These are phyloP conservation scores for Nephelium lappaceum DNA, from an alignment of 345 rosid genomes.

Conservation along the genomic window DNA sequence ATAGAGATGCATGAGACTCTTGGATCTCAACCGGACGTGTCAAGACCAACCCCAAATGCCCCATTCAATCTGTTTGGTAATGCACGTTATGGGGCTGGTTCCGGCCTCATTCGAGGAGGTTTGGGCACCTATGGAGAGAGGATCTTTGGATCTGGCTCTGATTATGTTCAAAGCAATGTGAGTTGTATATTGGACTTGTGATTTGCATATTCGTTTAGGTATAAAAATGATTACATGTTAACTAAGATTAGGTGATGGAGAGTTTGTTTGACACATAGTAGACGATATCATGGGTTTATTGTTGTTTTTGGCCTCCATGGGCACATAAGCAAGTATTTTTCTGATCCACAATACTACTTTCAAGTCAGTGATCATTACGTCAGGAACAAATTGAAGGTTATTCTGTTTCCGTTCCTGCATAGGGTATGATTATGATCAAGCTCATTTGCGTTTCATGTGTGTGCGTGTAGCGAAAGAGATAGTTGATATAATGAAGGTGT, in stretches of 20 bases:
- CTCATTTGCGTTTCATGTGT: not conserved
- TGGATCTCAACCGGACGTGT: slow-evolving; percentile 40
- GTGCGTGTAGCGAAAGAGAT: not conserved
- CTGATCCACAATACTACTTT: slow-evolving; percentile 63
- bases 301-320: not conserved
- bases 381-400: slow-evolving; percentile 55
- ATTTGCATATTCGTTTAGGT: not conserved
- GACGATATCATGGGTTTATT: not conserved
- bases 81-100: slow-evolving; percentile 49
- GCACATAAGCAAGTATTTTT: slow-evolving; percentile 60
- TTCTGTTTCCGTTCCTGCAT: slow-evolving; percentile 57
- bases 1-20: slow-evolving; percentile 41
- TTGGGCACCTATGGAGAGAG: slow-evolving; percentile 56
- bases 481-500: not conserved
- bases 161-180: slow-evolving; percentile 68
- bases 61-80: slow-evolving; percentile 48
- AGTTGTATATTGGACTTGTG: slow-evolving; percentile 16
- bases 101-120: slow-evolving; percentile 54
- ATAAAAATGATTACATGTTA: not conserved
- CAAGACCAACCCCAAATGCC: slow-evolving; percentile 38
- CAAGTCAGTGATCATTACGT: slow-evolving; percentile 62
- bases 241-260: not conserved
- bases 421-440: slow-evolving; percentile 28
- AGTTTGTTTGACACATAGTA: too few species aligned
- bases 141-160: slow-evolving; percentile 56